phyloP scores from a whole-genome alignment of 2,329 filamentous ascomycete species.

The Aspergillus sergii region DNA sequence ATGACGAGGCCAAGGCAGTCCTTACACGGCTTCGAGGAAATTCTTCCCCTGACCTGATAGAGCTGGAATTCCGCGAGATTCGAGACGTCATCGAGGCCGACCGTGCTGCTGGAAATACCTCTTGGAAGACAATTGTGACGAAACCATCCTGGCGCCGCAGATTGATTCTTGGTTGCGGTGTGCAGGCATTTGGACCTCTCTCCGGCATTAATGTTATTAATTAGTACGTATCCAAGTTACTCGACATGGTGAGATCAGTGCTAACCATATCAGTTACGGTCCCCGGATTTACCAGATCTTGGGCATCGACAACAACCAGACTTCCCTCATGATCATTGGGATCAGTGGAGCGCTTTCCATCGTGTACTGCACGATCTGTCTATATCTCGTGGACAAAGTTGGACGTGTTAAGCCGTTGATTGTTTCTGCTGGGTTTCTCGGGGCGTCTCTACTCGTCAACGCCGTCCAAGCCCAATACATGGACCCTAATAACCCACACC shows the following conservation, averaged over 20 bases:
- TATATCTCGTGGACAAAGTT: slow-evolving; percentile 47
- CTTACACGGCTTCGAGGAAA: slow-evolving; percentile 21
- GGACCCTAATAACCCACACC: slow-evolving; percentile 35
- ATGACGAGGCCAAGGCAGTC: slow-evolving; percentile 22
- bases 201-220: slow-evolving; percentile 53
- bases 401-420: slow-evolving; percentile 53
- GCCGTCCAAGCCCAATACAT: slow-evolving; percentile 42
- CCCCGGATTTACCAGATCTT: slow-evolving; percentile 47
- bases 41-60: slow-evolving; percentile 27
- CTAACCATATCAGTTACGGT: slow-evolving; percentile 29
- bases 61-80: slow-evolving; percentile 46
- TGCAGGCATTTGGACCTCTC: slow-evolving; percentile 51
- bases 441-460: slow-evolving; percentile 40
- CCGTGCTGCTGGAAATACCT: slow-evolving; percentile 34
- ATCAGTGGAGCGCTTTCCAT: slow-evolving; percentile 53
- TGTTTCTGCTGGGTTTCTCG: slow-evolving; percentile 43
- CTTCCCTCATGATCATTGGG: slow-evolving; percentile 53
- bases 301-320: slow-evolving; percentile 44
- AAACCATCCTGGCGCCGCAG: slow-evolving; percentile 49
- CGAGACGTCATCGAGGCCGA: slow-evolving; percentile 41
- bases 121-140: slow-evolving; percentile 42
- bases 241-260: too few relatives aligned
- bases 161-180: slow-evolving; percentile 48
- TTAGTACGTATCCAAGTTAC: slow-evolving; percentile 23
- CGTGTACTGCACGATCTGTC: slow-evolving; percentile 48